Base-by-base conservation (phyloP, 768 basidiomycete species). In the Phanerochaete sordida region DNA sequence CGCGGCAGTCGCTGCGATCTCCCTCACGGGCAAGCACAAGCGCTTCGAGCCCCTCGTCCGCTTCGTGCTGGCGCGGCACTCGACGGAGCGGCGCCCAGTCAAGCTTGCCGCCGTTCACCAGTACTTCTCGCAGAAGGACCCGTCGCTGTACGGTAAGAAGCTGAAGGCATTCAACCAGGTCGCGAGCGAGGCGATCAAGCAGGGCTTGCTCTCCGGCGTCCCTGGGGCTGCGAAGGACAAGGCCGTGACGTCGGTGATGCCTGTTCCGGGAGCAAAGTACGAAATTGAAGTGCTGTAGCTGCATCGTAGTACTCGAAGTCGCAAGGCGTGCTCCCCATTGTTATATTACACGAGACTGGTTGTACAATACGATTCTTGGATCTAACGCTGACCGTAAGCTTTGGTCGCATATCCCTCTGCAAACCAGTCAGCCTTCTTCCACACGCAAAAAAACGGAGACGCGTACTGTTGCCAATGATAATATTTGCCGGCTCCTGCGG, bases 401-500 rank as follows among this genome's bases (percentile, higher is more conserved):
- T 57, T 57, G 21, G 60, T 61, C 24, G 45, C 60, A 37, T 61
- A 61, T 56, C 60, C 60, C 60, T 61, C 60, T 61, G 60, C n/a
- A 50, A 52, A 39, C 21, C 9, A n/a, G 7, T 44, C 26, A 37
- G 23, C 3, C 27, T 7, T 24, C 30, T 13, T 23, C 39, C 4
- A 28, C 2, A n/a, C 12, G 5, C 21, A 16, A n/a, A 23, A 55
- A 27, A 51, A 5, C 3, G 27, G 4, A 62, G 45, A 45, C 48
- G 73, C 75, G 77, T 75, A 72, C 88, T 86, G 45, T 85, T 64
- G 35, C 84, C 86, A 58, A 94, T 81, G 68, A 95, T 97, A 74
- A 97, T 74, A 77, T 95, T 91, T 61, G 80, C 82, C 0, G 87
- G 82, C 7, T 90, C 85, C 74, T 96, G 93, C 1, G 80, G 71